These are phyloP conservation scores for Azolla pinnata DNA, from an alignment of 75 land plant genomes.

Conservation along the genomic window DNA sequence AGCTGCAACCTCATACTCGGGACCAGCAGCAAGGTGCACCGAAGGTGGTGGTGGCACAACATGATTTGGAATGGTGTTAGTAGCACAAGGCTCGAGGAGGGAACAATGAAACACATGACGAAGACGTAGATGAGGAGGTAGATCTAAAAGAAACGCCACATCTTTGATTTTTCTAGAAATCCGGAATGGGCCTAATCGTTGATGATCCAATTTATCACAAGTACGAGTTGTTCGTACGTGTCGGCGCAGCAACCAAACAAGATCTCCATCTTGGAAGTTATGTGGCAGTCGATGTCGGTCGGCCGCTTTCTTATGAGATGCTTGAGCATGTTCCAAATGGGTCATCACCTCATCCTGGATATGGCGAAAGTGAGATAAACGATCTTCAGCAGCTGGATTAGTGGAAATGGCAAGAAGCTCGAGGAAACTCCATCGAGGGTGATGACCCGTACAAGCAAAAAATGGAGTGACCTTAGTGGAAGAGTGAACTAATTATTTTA, in stretches of 20 bases:
- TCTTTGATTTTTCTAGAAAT: neutral
- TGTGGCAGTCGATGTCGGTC: slow-evolving; percentile 1
- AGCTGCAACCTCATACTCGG: slow-evolving; percentile 14
- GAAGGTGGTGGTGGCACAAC: slow-evolving; percentile 10
- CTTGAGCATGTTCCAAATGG: slow-evolving; percentile 2
- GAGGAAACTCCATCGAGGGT: slow-evolving; percentile 9
- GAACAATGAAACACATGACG: slow-evolving; percentile 11
- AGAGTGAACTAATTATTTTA: neutral
- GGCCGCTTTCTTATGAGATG: neutral
- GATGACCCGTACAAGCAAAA: slow-evolving; percentile 2
- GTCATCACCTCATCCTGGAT: neutral
- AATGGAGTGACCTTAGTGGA: slow-evolving; percentile 3
- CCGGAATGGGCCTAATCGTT: slow-evolving; percentile 3
- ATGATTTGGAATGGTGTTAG: slow-evolving; percentile 7
- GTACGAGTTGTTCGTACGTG: neutral
- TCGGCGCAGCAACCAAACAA: slow-evolving; percentile 5
- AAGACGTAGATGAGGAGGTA: slow-evolving; percentile 3
- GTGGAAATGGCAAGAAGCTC: neutral
- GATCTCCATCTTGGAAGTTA: neutral
- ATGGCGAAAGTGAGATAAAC: neutral
- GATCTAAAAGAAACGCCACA: slow-evolving; percentile 10
- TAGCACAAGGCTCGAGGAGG: slow-evolving; percentile 4
- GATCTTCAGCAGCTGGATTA: slow-evolving; percentile 1
- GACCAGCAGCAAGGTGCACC: slow-evolving; percentile 5
- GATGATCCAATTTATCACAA: no score